phyloP scores from a whole-genome alignment of 495 filamentous ascomycete species.

The Talaromyces borbonicus region DNA sequence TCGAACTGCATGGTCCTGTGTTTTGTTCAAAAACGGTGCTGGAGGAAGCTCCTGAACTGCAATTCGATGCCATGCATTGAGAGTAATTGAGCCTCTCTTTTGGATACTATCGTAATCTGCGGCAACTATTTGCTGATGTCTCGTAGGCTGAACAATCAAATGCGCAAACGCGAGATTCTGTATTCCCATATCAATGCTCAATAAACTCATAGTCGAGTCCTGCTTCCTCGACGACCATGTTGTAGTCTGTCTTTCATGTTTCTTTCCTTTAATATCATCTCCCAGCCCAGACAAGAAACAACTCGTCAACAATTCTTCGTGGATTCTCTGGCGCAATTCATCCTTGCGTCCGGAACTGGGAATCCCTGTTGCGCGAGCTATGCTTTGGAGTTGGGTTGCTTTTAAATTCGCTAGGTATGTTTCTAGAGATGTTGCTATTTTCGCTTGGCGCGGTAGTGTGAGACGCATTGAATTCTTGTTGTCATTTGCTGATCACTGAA shows the following conservation, averaged over 20 bases:
- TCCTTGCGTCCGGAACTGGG: conserved; percentile 41
- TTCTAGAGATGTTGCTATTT: conserved; percentile 10
- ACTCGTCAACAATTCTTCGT: conserved; percentile 6
- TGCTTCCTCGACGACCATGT: not conserved
- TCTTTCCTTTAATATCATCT: conserved; percentile 1
- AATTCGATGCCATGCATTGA: conserved; percentile 31
- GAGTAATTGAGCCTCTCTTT: not conserved
- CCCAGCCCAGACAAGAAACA: not conserved
- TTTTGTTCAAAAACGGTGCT: not conserved
- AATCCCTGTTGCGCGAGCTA: conserved; percentile 45
- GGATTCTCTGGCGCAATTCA: conserved; percentile 18
- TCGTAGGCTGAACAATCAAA: conserved; percentile 15
- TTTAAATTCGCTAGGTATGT: conserved; percentile 30
- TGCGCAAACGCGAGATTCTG: conserved; percentile 64
- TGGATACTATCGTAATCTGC: not conserved
- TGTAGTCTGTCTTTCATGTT: not conserved
- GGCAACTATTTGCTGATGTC: not conserved
- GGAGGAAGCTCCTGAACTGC: conserved; percentile 19
- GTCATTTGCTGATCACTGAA: not conserved
- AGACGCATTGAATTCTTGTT: conserved; percentile 3
- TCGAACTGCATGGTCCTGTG: conserved; percentile 7
- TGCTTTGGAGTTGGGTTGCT: conserved; percentile 33
- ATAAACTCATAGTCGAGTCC: conserved; percentile 40
- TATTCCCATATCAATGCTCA: conserved; percentile 86
- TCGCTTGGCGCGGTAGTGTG: not conserved